A percentile compares a stretch with the other conserved stretches of the same genome.
Evolutionary conservation across 2,329 filamentous ascomycete genomes (phyloP).

Genomic region (Penicillium sp.): DNA sequence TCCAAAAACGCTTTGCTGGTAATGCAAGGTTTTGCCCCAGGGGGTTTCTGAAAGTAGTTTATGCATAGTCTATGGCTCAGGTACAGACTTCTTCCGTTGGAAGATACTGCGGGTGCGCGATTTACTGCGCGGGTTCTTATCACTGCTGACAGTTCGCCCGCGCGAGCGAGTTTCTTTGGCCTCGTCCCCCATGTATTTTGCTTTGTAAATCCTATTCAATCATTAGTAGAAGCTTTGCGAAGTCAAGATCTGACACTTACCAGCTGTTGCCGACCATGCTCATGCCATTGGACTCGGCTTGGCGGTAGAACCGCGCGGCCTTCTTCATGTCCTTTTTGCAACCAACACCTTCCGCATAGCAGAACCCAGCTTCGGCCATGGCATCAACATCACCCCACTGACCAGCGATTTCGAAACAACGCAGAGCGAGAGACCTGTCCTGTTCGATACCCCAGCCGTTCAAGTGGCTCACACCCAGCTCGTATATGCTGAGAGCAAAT

Average conservation of each 20-base stretch:
- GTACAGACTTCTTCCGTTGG: constrained; percentile 56
- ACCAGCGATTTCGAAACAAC: constrained; percentile 95
- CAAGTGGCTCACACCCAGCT: constrained; percentile 94
- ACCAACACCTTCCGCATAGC: constrained; percentile 89
- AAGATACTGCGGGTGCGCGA: constrained; percentile 75
- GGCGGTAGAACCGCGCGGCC: constrained; percentile 84
- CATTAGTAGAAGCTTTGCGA: background rate
- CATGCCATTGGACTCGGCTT: constrained; percentile 89
- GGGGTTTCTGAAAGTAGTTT: background rate
- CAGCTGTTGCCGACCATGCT: constrained; percentile 98
- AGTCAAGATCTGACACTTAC: constrained; percentile 57
- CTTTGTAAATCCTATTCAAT: constrained; percentile 81
- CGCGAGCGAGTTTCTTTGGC: constrained; percentile 31
- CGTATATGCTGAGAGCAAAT: constrained; percentile 93
- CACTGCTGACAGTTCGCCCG: constrained; percentile 44
- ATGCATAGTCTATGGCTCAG: constrained; percentile 26
- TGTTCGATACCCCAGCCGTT: constrained; percentile 97
- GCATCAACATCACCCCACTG: constrained; percentile 96
- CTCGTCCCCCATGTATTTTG: constrained; percentile 80
- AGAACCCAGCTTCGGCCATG: constrained; percentile 90
- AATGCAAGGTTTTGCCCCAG: constrained; percentile 15
- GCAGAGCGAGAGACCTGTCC: constrained; percentile 81
- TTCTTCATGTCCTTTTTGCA: constrained; percentile 97
- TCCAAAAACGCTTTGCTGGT: constrained; percentile 18
- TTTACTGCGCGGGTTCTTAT: constrained; percentile 72